Percentiles rank a stretch among this genome's conserved stretches.
These are phyloP conservation scores for Metschnikowia vanudenii DNA, from an alignment of 805 yeast genomes.

Conservation along the genomic window DNA sequence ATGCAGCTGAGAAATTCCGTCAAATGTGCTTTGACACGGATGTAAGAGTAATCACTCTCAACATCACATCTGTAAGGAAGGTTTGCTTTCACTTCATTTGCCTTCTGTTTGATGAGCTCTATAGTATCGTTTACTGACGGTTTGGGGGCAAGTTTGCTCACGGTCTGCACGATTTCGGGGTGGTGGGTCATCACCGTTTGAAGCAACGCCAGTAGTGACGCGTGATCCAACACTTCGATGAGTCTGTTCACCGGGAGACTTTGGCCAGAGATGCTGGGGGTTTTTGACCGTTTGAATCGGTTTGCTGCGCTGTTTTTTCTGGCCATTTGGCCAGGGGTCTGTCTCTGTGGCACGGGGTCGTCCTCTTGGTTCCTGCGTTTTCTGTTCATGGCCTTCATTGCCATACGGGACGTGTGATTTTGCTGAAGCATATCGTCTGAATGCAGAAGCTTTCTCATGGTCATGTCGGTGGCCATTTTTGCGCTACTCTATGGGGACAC, in stretches of 20 bases:
- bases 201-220: conserved; percentile 52
- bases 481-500: no score
- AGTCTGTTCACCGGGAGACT: conserved; percentile 61
- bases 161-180: conserved; percentile 58
- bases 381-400: conserved; percentile 3
- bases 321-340: conserved; percentile 5
- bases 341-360: conserved; percentile 4
- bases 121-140: conserved; percentile 56
- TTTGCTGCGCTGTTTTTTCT: conserved; percentile 1
- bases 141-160: conserved; percentile 53
- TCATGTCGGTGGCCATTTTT: conserved; percentile 10
- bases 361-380: conserved; percentile 11
- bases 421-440: conserved; percentile 1
- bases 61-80: conserved; percentile 78
- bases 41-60: conserved; percentile 70
- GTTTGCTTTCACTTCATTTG: conserved; percentile 43
- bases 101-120: conserved; percentile 46
- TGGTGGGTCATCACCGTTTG: conserved; percentile 52
- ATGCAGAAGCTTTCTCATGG: conserved; percentile 5
- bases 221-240: conserved; percentile 64
- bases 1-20: conserved; percentile 69
- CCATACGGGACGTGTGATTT: conserved; percentile 4
- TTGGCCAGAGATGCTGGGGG: conserved; percentile 52
- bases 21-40: conserved; percentile 66
- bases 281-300: conserved; percentile 32